A percentile compares a stretch with the other conserved stretches of the same genome.
These are phyloP conservation scores for Cercospora sp. DNA, from an alignment of 2,329 filamentous ascomycete genomes.

Conservation along the genomic window DNA sequence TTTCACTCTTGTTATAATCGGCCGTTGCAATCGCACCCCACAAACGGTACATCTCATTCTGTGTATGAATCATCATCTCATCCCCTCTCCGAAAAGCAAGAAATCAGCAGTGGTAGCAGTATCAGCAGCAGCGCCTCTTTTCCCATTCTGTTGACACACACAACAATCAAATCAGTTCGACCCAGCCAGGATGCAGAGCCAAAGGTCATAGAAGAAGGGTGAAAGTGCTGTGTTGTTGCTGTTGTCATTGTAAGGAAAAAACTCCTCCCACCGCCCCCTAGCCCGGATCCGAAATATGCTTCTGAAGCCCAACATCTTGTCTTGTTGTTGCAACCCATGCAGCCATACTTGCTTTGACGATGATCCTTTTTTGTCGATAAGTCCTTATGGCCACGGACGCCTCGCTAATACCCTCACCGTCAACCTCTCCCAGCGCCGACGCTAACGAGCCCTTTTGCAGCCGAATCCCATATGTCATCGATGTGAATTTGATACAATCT, in stretches of 20 bases:
- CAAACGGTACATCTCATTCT: background rate
- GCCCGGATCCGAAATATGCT: background rate
- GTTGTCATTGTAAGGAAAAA: background rate
- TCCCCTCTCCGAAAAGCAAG: slow-evolving; percentile 1
- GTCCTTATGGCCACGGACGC: slow-evolving; percentile 23
- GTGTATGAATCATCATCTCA: background rate
- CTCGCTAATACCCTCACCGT: slow-evolving; percentile 31
- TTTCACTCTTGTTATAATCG: background rate
- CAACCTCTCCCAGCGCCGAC: slow-evolving; percentile 29
- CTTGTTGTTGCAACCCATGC: slow-evolving; percentile 12
- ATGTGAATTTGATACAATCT: slow-evolving; percentile 29
- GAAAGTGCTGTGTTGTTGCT: slow-evolving; percentile 1
- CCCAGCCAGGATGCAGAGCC: background rate
- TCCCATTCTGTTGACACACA: background rate
- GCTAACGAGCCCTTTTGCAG: slow-evolving; percentile 29
- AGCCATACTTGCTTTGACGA: slow-evolving; percentile 22
- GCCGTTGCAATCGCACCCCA: background rate
- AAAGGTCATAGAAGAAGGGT: background rate
- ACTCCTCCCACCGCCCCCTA: background rate
- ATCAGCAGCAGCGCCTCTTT: background rate
- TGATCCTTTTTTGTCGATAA: slow-evolving; percentile 18
- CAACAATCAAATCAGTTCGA: background rate
- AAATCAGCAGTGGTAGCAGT: background rate
- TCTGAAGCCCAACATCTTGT: background rate
- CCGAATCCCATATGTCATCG: slow-evolving; percentile 33